These are phyloP conservation scores for Gracilaria gracilis DNA, from an alignment of 23 red algal genomes.

Conservation along the genomic window DNA sequence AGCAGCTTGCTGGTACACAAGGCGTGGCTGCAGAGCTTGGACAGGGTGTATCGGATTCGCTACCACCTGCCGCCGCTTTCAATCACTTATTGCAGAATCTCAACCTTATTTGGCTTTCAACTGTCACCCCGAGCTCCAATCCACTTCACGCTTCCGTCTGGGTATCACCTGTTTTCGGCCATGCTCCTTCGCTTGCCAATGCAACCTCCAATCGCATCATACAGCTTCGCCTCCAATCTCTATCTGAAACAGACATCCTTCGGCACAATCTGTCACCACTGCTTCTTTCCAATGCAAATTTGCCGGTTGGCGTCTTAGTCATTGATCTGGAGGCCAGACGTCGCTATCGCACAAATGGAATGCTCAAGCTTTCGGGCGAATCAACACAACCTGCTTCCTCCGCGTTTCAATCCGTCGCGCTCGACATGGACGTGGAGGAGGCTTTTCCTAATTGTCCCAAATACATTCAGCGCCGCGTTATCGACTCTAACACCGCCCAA, in stretches of 20 bases:
- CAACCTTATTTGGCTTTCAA: constrained; percentile 49
- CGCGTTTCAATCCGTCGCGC: not conserved
- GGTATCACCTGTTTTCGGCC: constrained; percentile 46
- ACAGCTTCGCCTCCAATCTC: not conserved
- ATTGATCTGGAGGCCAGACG: constrained; percentile 61
- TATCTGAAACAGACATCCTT: constrained; percentile 44
- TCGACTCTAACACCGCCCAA: not conserved
- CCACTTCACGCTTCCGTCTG: constrained; percentile 11
- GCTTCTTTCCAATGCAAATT: not conserved
- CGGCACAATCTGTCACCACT: not conserved
- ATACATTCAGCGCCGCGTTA: constrained; percentile 70
- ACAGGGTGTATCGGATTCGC: not conserved
- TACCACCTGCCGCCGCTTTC: constrained; percentile 15
- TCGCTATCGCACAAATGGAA: constrained; percentile 75
- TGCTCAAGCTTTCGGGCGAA: constrained; percentile 1
- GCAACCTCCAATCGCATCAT: constrained; percentile 21
- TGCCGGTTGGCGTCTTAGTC: constrained; percentile 57
- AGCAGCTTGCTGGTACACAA: constrained; percentile 69
- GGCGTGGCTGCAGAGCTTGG: constrained; percentile 69
- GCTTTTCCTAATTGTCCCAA: constrained; percentile 87
- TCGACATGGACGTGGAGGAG: constrained; percentile 61
- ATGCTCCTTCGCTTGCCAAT: not conserved
- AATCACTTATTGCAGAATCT: constrained; percentile 39
- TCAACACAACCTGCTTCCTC: not conserved
- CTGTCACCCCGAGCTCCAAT: constrained; percentile 22